These are phyloP conservation scores for Sporobolus alterniflorus DNA, from an alignment of 202 grass and related monocot species.

Conservation along the genomic window DNA sequence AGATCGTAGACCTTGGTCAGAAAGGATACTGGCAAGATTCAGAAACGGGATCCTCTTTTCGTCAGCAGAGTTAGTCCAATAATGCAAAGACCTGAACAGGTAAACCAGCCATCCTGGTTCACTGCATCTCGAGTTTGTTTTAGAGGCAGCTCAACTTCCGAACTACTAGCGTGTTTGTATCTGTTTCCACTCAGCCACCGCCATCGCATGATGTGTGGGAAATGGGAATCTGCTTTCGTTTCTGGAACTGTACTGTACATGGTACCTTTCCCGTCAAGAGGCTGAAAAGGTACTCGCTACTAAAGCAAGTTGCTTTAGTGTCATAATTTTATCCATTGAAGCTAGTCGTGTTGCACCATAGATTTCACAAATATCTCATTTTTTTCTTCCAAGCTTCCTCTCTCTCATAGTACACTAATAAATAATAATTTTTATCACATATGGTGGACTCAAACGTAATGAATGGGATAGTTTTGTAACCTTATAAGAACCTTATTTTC, in stretches of 20 bases:
- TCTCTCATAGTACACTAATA: no score
- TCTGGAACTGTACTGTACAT: background rate
- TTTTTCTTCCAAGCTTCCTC: no score
- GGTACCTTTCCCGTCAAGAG: background rate
- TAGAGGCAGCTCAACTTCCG: conserved; percentile 1
- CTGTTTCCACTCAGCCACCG: background rate
- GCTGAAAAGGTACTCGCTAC: no score
- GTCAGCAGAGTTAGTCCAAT: conserved; percentile 24
- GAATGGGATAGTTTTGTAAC: no score
- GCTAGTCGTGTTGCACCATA: no score
- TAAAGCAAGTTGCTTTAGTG: no score
- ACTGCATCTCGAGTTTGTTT: conserved; percentile 33
- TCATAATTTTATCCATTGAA: no score
- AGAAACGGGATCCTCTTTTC: background rate
- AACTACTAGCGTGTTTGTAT: background rate
- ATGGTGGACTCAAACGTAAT: no score
- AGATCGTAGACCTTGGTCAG: background rate
- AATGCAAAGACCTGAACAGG: background rate
- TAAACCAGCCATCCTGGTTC: conserved; percentile 17
- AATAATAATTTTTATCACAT: no score
- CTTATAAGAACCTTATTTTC: no score
- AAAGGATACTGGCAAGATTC: background rate
- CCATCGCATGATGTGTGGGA: no score
- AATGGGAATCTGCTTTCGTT: background rate
- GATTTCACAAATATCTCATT: no score